Conservation (phyloP, 768 basidiomycete genomes). For the Boletus subparvulus region DNA sequence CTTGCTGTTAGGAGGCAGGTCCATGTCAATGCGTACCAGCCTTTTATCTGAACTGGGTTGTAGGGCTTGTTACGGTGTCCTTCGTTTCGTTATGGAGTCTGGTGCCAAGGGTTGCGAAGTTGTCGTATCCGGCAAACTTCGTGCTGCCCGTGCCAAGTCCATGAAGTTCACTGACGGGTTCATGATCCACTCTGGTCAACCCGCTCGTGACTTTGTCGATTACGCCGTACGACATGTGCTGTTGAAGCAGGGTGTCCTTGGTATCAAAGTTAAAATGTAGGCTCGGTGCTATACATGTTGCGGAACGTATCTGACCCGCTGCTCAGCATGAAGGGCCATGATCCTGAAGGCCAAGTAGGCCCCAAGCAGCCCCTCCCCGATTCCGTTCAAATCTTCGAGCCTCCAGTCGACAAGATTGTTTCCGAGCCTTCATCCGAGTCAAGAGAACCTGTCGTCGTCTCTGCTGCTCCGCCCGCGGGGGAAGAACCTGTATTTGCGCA, state of each 20-base stretch:
- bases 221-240: slow-evolving; percentile 97
- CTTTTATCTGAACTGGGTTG: slow-evolving; percentile 1
- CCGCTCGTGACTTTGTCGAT: slow-evolving; percentile 94
- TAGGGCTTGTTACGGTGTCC: slow-evolving; percentile 98
- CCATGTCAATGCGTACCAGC: not conserved
- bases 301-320: slow-evolving; percentile 11
- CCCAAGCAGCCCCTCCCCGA: slow-evolving; percentile 95
- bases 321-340: slow-evolving; percentile 91
- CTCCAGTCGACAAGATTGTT: slow-evolving; percentile 86
- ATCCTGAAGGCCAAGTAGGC: slow-evolving; percentile 87
- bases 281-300: slow-evolving; percentile 21
- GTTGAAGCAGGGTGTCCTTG: slow-evolving; percentile 96
- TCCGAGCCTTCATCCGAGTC: slow-evolving; percentile 90
- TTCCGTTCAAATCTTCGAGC: slow-evolving; percentile 86
- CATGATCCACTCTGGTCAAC: slow-evolving; percentile 99
- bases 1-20: slow-evolving; percentile 95
- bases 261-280: slow-evolving; percentile 99
- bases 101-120: slow-evolving; percentile 99
- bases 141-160: slow-evolving; percentile 98
- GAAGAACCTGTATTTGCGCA: slow-evolving; percentile 47
- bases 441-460: slow-evolving; percentile 59
- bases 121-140: slow-evolving; percentile 98
- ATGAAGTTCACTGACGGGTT: slow-evolving; percentile 99
- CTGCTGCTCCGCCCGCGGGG: slow-evolving; percentile 48
- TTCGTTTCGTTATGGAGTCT: slow-evolving; percentile 99